These are phyloP conservation scores for Paxillus rubicundulus DNA, from an alignment of 768 basidiomycete genomes.

Conservation along the genomic window DNA sequence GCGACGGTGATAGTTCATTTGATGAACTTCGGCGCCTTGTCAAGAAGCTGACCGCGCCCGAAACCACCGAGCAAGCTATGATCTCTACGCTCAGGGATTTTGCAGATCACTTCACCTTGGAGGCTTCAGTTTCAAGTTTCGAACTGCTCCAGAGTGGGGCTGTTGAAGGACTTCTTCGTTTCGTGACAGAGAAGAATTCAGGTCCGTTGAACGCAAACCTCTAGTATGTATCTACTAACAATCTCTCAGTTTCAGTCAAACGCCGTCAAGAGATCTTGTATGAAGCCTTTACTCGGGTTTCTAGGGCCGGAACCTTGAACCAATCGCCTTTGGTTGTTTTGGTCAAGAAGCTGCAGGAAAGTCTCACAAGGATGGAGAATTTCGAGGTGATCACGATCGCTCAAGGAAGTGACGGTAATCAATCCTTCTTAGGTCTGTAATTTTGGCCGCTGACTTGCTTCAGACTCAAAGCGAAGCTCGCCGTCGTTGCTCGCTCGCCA, in stretches of 20 bases:
- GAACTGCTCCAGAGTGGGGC: slow-evolving; percentile 93
- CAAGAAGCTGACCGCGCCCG: slow-evolving; percentile 51
- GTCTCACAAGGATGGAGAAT: slow-evolving; percentile 89
- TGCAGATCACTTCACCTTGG: slow-evolving; percentile 75
- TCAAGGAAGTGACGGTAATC: slow-evolving; percentile 72
- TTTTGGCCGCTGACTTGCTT: slow-evolving; percentile 1
- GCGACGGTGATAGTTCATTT: slow-evolving; percentile 60
- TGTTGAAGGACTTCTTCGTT: slow-evolving; percentile 80
- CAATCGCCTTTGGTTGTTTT: slow-evolving; percentile 71
- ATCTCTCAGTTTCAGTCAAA: slow-evolving; percentile 51
- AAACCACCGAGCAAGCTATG: slow-evolving; percentile 62
- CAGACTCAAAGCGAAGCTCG: slow-evolving; percentile 88
- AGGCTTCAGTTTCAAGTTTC: slow-evolving; percentile 88
- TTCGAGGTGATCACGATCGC: slow-evolving; percentile 93
- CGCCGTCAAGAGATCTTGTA: slow-evolving; percentile 77
- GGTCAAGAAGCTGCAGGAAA: slow-evolving; percentile 96
- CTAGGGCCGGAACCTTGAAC: slow-evolving; percentile 39
- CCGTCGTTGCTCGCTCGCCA: slow-evolving; percentile 91
- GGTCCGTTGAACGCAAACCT: slow-evolving; percentile 6
- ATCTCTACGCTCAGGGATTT: slow-evolving; percentile 64
- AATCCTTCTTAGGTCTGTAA: slow-evolving; percentile 1
- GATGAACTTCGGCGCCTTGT: slow-evolving; percentile 64
- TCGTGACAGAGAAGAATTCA: slow-evolving; percentile 65
- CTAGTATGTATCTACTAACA: slow-evolving; percentile 5
- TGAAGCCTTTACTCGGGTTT: slow-evolving; percentile 67